Base-by-base conservation (phyloP, 2,329 filamentous ascomycete genomes). In the Teratosphaeria viscida region DNA sequence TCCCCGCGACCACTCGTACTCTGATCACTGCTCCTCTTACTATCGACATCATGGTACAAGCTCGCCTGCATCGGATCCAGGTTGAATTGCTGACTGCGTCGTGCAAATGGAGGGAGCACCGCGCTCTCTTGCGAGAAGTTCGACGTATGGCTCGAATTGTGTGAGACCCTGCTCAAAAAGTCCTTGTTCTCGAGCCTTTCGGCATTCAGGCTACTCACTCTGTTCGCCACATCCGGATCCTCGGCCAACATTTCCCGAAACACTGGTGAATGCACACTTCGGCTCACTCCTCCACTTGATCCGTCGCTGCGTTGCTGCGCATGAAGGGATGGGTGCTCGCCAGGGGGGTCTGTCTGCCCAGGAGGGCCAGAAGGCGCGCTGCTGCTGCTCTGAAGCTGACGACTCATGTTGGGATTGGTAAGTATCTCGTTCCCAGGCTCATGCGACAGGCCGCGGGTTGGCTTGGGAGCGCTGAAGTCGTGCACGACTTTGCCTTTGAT, bases 401-500 rank as follows among this genome's bases (percentile, higher is more conserved):
- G 43, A 23, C 19, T 10, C 8, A 19, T 19, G 5, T 19, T 10
- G 1, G 43, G 34, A 7, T 43, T 29, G 19, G 14, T 23, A n/a
- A 27, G 52, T 4, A 29, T 32, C 32, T 19, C 10, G 2, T 55
- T 37, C 7, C 57, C 58, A 16, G 68, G 66, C 52, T 71, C 70
- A 26, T 74, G 68, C 6, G 72, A 74, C 27, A 70, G 57, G 27
- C 55, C 55, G 12, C 52, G 57, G 12, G 52, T 23, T 23, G 29
- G 26, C 16, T 52, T 60, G 5, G 84, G 84, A 3, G 80, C 82
- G 55, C 82, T 85, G 69, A 86, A 87, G 66, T 87, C 84, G 72
- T 87, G 84, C 1, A 86, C 78, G 26, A 83, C 79, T 55, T 81
- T 84, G 19, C 84, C 84, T 57, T 82, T 79, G 60, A 86, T 86